Base-by-base conservation (phyloP, 31 red algal species). In the Odonthalia washingtoniensis region DNA sequence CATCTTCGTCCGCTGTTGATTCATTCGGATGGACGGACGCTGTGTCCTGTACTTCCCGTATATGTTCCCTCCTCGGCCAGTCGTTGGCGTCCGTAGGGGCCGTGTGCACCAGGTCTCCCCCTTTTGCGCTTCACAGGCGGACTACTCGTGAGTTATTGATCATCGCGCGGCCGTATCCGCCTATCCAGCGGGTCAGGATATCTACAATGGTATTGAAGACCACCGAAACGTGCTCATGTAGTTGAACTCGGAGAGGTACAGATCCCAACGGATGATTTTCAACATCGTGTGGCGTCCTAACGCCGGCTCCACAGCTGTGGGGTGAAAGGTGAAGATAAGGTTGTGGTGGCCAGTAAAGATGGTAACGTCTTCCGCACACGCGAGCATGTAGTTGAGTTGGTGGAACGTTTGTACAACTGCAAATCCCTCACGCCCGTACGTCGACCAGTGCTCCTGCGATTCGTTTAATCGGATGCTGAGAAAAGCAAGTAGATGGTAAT, bases 141-240 rank as follows among this genome's bases (percentile, higher is more conserved):
- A 12, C 31, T 24, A 88, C 53, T 31, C 67, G n/a, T 30, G 37
- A 28, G 52, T 16, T 40, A 34, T 9, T 46, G 26, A 64, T 40
- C 28, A 0, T n/a, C 33, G 2, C 76, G n/a, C 28, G 41, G 2
- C 74, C 34, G 44, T 87, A 87, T 38, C 74, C 85, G 9, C 57
- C 46, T 36, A 74, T 61, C 87, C 87, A 81, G 12, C 77, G 76
- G 24, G 87, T 89, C 52, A 89, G n/a, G 5, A 89, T 82, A 45
- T 89, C 77, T 4, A 67, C 65, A 35, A 81, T 70, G 4, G 81
- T 26, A 44, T 89, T 89, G 24, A 41, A 26, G 12, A 72, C 16
- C 5, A 75, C 87, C 49, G 76, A 41, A 36, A 82, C 60, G 32
- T 82, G 87, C 62, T 82, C 77, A 35, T 36, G 68, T 89, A 89